Evolutionary conservation across 305 asterid species (phyloP), one percentile per base, ranked within the genome.

Genomic region (Fraxinus velutina): DNA sequence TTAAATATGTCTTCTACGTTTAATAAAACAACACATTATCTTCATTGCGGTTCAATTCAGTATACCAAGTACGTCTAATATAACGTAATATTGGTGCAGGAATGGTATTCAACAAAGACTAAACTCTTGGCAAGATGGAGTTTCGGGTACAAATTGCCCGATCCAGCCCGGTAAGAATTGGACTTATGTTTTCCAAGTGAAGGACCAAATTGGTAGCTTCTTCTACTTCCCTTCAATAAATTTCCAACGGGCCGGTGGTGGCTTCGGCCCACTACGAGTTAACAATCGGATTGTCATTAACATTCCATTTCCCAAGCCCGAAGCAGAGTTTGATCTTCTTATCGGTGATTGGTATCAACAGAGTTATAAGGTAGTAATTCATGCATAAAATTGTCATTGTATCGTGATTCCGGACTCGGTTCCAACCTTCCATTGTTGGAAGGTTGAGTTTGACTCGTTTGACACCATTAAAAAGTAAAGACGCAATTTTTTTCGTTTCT

Each of bases 101-200:
- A 94, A 93, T 84, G 98, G 97, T 0, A 87, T 94, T 32, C 90
- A 94, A 15, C 95, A 92, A 78, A 89, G 97, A 80, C 75, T 89
- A 19, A 90, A 93, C 78, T 90, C 98, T 12, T 94, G 97, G 98
- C 97, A 94, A 81, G 98, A 94, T 87, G 97, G 98, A 78, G 95
- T 93, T 1, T 87, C 92, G 0, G 98, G 98, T 15, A 89, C 95
- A 9, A 92, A 93, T 64, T 94, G 97, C 15, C 92, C 97, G 15
- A 93, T 94, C 71, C 88, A 34, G 32, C 88, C 95, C 30, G 91
- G 91, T 15, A 78, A 66, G 9, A 90, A 89, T 24, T 93, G 97
- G 97, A 90, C 95, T 33, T 93, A 90, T 68, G 88, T 86, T 24
- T 87, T 94, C 86, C 89, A 88, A 77, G 70, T 88, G 84, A 93